These are phyloP conservation scores for Pseudogymnoascus sp. DNA, from an alignment of 2,329 filamentous ascomycete species.

Conservation along the genomic window DNA sequence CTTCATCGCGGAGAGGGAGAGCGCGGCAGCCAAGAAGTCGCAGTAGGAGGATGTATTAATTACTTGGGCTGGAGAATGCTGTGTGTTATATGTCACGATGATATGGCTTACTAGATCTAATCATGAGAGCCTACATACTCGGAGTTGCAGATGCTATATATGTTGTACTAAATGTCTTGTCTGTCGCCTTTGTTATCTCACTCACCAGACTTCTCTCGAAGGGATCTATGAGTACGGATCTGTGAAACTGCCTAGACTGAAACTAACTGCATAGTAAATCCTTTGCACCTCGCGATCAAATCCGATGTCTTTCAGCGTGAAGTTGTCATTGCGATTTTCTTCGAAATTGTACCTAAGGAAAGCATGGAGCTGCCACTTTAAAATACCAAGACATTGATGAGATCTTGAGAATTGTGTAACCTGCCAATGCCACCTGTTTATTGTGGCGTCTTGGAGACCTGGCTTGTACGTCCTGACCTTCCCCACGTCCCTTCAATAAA, in stretches of 20 bases:
- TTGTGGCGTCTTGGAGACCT: not conserved
- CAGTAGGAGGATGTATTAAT: constrained; percentile 16
- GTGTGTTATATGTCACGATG: not conserved
- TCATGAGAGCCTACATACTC: not conserved
- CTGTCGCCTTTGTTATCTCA: not conserved
- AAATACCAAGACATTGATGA: not conserved
- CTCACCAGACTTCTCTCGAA: not conserved
- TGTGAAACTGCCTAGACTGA: not conserved
- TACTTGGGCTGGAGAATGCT: not conserved
- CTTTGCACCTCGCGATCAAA: not conserved
- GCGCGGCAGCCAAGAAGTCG: constrained; percentile 25
- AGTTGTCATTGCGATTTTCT: not conserved
- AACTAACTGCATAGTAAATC: not conserved
- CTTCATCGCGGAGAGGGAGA: constrained; percentile 21
- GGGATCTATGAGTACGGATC: not conserved
- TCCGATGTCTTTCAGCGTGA: not conserved
- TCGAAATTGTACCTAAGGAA: not conserved
- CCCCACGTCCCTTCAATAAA: not conserved
- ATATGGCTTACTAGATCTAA: not conserved
- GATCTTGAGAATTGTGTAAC: not conserved
- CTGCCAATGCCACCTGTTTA: not conserved
- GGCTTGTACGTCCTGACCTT: not conserved
- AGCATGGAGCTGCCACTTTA: not conserved
- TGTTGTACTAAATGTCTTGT: not conserved
- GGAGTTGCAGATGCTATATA: not conserved